phyloP scores from a whole-genome alignment of 2,329 filamentous ascomycete genomes.

The Hypoxylon sp. region DNA sequence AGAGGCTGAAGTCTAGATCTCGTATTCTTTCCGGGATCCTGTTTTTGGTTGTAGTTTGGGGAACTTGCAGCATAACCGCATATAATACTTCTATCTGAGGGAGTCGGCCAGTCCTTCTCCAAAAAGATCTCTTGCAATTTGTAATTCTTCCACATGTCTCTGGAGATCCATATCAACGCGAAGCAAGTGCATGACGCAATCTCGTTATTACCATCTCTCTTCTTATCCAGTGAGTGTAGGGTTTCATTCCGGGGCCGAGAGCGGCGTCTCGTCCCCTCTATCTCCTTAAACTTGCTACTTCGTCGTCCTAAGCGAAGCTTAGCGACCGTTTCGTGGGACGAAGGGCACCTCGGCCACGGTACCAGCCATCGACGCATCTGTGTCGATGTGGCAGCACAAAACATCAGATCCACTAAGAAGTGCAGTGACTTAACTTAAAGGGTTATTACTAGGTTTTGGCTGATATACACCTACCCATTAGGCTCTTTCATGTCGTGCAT shows the following conservation, averaged over 20 bases:
- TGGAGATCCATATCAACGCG: slow-evolving; percentile 35
- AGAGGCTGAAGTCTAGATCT: slow-evolving; percentile 14
- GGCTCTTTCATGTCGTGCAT: slow-evolving; percentile 46
- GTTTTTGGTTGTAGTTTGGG: slow-evolving; percentile 11
- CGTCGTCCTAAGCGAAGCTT: slow-evolving; percentile 29
- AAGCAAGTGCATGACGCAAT: slow-evolving; percentile 41
- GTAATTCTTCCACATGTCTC: slow-evolving; percentile 32
- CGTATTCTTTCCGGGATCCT: slow-evolving; percentile 12
- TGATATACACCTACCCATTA: slow-evolving; percentile 46
- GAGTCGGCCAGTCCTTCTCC: slow-evolving; percentile 8
- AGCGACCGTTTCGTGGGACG: slow-evolving; percentile 26
- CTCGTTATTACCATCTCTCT: slow-evolving; percentile 27
- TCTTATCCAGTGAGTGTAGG: slow-evolving; percentile 29
- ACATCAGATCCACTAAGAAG: slow-evolving; percentile 35
- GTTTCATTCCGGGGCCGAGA: slow-evolving; percentile 43
- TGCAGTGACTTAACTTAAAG: slow-evolving; percentile 36
- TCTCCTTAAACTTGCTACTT: slow-evolving; percentile 23
- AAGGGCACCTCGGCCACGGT: slow-evolving; percentile 13
- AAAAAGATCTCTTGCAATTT: slow-evolving; percentile 35
- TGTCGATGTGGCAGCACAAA: slow-evolving; percentile 36
- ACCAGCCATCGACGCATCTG: slow-evolving; percentile 19
- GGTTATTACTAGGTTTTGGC: slow-evolving; percentile 43
- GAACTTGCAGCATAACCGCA: slow-evolving; percentile 10
- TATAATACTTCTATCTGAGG: slow-evolving; percentile 12
- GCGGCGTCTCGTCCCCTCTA: slow-evolving; percentile 29